Evolutionary conservation across 805 yeast genomes (phyloP).

Genomic region (Wickerhamomyces mucosus): DNA sequence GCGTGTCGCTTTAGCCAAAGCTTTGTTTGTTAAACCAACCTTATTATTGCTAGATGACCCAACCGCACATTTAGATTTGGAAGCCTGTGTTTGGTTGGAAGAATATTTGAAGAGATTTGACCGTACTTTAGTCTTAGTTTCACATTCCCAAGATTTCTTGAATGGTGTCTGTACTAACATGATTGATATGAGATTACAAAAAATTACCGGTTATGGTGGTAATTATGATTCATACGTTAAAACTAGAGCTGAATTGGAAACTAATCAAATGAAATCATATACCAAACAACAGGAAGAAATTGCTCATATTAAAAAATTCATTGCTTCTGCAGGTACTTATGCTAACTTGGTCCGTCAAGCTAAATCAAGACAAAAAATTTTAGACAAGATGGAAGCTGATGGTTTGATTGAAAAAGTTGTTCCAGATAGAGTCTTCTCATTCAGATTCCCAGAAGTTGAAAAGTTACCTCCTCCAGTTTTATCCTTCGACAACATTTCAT

Average conservation of each 20-base stretch:
- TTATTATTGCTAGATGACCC: constrained; percentile 93
- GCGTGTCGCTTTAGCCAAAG: constrained; percentile 98
- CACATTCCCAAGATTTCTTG: constrained; percentile 98
- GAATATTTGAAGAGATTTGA: constrained; percentile 94
- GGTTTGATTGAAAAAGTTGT: constrained; percentile 91
- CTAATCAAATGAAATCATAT: constrained; percentile 97
- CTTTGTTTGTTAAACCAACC: constrained; percentile 96
- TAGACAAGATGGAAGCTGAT: constrained; percentile 99
- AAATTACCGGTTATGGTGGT: constrained; percentile 81
- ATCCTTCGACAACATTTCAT: constrained; percentile 91
- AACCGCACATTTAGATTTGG: constrained; percentile 97
- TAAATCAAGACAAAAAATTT: constrained; percentile 96
- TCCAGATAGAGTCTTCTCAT: constrained; percentile 87
- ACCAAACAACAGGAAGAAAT: constrained; percentile 97
- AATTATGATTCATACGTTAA: constrained; percentile 95
- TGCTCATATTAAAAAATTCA: constrained; percentile 94
- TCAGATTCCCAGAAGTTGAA: constrained; percentile 91
- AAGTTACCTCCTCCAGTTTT: constrained; percentile 98
- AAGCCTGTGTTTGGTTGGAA: constrained; percentile 99
- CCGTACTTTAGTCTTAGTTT: constrained; percentile 85
- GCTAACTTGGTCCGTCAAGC: constrained; percentile 98
- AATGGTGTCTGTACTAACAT: constrained; percentile 98
- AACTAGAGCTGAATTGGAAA: constrained; percentile 89
- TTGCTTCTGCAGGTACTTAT: constrained; percentile 99
- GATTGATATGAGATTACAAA: constrained; percentile 92